Base-by-base conservation (phyloP, 2,329 filamentous ascomycete species). In the Xylariaceae sp. region DNA sequence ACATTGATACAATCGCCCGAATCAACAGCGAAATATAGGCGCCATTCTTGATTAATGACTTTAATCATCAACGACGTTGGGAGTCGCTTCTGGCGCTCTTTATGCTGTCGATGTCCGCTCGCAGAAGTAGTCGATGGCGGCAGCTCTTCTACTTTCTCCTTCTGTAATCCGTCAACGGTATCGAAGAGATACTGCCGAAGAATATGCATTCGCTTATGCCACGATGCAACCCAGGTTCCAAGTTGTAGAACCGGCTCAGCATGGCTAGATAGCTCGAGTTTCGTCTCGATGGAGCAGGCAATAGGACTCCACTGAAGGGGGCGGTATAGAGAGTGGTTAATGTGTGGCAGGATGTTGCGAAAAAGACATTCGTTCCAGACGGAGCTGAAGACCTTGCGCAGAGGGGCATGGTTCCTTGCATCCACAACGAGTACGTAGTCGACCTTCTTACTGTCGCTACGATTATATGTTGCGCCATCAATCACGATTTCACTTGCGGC, bases 21-120 rank as follows among this genome's bases (percentile, higher is more conserved):
- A n/a, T 51, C 49, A n/a, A 22, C 46, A 14, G 43, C 36, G 18
- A 51, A 47, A 22, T 51, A 47, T 19, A 51, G 11, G 14, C 33
- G 10, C 43, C 43, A 47, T 9, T 42, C 13, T 36, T 51, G 36
- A n/a, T 43, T 19, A 6, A 33, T 31, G 11, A 46, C 48, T 31
- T 41, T 10, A 31, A 51, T 41, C 10, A 45, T 18, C 9, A 38
- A 36, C 11, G 17, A 22, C 14, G 42, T 40, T 6, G 38, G 18
- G 7, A 51, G 28, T 5, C 34, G 48, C n/a, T n/a, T n/a, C n/a
- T n/a, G n/a, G n/a, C n/a, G n/a, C n/a, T n/a, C n/a, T n/a, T n/a
- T n/a, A n/a, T n/a, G n/a, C n/a, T n/a, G n/a, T n/a, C n/a, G n/a
- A n/a, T n/a, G n/a, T n/a, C n/a, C n/a, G n/a, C n/a, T n/a, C n/a